These are phyloP conservation scores for Xylariaceae sp. DNA, from an alignment of 2,329 filamentous ascomycete genomes.

Conservation along the genomic window DNA sequence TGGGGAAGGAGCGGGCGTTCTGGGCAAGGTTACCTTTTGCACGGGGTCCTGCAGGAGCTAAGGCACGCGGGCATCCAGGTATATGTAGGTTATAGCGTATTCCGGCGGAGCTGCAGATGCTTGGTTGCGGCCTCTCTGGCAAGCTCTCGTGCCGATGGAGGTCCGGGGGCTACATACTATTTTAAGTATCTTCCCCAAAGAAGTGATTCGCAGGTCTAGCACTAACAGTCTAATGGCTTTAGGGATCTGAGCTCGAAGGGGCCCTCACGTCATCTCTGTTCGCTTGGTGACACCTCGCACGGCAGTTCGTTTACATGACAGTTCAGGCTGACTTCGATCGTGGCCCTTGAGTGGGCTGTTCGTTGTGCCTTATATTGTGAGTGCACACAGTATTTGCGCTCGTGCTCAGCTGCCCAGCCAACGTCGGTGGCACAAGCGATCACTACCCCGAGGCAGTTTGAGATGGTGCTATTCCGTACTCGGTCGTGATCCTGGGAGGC, in stretches of 20 bases:
- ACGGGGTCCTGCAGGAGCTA: neutral
- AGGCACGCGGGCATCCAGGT: neutral
- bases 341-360: slow-evolving; percentile 13
- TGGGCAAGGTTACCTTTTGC: neutral
- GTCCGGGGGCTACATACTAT: neutral
- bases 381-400: slow-evolving; percentile 7
- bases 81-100: neutral
- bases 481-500: neutral
- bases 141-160: neutral
- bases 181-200: neutral
- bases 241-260: neutral
- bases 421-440: neutral
- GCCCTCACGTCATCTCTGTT: slow-evolving; percentile 20
- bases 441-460: neutral
- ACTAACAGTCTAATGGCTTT: neutral
- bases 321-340: neutral
- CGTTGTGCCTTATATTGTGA: neutral
- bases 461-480: neutral
- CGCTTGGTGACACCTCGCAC: slow-evolving; percentile 3
- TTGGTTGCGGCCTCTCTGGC: neutral
- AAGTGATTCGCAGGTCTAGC: neutral
- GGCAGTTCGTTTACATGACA: neutral
- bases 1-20: neutral
- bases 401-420: neutral
- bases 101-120: neutral